phyloP scores from a whole-genome alignment of 2,329 filamentous ascomycete genomes.

The Colletotrichum spinosum region DNA sequence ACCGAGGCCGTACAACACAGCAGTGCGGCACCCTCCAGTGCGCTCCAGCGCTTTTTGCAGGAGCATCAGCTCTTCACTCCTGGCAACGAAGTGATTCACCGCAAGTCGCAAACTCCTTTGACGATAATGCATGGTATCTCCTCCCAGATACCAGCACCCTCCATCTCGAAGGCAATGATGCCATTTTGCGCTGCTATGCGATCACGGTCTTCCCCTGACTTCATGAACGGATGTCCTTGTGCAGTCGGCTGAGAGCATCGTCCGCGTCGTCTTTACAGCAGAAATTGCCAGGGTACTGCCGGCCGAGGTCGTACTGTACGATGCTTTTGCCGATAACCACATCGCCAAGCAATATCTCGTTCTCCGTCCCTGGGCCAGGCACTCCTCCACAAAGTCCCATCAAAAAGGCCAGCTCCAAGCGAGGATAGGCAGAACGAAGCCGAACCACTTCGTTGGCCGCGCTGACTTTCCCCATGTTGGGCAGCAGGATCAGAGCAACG shows the following conservation, averaged over 20 bases:
- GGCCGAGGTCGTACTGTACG: slow-evolving; percentile 41
- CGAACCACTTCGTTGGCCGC: slow-evolving; percentile 42
- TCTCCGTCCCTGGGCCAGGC: slow-evolving; percentile 6
- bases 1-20: slow-evolving; percentile 53
- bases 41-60: slow-evolving; percentile 7
- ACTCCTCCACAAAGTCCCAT: slow-evolving; percentile 43
- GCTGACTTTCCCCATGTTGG: slow-evolving; percentile 44
- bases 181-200: slow-evolving; percentile 41
- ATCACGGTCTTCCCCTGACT: slow-evolving; percentile 50
- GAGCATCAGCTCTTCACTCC: not conserved
- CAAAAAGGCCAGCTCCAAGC: slow-evolving; percentile 44
- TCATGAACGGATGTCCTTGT: slow-evolving; percentile 48
- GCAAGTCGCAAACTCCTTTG: slow-evolving; percentile 49
- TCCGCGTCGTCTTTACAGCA: slow-evolving; percentile 31
- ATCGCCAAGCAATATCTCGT: slow-evolving; percentile 45
- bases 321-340: slow-evolving; percentile 45
- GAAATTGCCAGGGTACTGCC: slow-evolving; percentile 38
- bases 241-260: slow-evolving; percentile 36
- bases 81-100: not conserved
- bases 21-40: slow-evolving; percentile 33
- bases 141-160: slow-evolving; percentile 44
- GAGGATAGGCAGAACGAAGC: slow-evolving; percentile 48
- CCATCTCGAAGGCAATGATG: slow-evolving; percentile 44
- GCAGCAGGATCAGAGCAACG: slow-evolving; percentile 45
- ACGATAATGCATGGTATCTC: slow-evolving; percentile 50